phyloP scores from a whole-genome alignment of 2,329 filamentous ascomycete species.

The Delphinella strobiligena region DNA sequence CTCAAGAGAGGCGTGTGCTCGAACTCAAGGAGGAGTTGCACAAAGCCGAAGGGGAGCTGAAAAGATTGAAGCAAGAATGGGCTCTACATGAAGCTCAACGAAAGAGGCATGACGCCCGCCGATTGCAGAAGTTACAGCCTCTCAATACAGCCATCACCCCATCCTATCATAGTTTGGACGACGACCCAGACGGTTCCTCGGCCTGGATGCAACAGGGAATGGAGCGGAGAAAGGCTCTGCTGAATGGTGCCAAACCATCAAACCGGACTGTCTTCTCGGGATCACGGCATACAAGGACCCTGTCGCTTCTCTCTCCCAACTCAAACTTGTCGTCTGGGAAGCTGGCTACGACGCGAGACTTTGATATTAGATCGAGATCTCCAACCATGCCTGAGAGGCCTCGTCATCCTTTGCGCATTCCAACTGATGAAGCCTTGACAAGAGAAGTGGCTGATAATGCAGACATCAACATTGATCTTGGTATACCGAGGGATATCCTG shows the following conservation, averaged over 20 bases:
- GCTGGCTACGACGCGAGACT: background rate
- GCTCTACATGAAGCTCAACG: conserved; percentile 62
- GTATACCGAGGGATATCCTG: conserved; percentile 36
- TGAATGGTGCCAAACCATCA: conserved; percentile 37
- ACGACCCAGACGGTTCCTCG: conserved; percentile 33
- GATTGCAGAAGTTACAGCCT: conserved; percentile 47
- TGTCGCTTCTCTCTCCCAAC: conserved; percentile 69
- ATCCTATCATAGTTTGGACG: conserved; percentile 19
- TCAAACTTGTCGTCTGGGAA: background rate
- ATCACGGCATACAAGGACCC: conserved; percentile 48
- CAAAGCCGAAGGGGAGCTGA: conserved; percentile 67
- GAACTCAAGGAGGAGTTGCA: conserved; percentile 84
- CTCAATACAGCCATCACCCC: conserved; percentile 27
- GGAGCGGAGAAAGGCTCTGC: conserved; percentile 59
- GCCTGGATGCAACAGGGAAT: conserved; percentile 46
- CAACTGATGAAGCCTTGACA: conserved; percentile 13
- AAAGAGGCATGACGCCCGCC: conserved; percentile 57
- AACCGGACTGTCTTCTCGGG: conserved; percentile 51
- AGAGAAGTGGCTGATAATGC: conserved; percentile 21
- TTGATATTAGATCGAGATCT: conserved; percentile 2
- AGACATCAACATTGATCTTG: conserved; percentile 16
- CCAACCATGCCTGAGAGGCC: conserved; percentile 1
- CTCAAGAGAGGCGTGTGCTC: conserved; percentile 80
- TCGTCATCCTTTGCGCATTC: conserved; percentile 1
- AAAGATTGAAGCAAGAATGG: conserved; percentile 73